phyloP scores from a whole-genome alignment of 2,329 filamentous ascomycete genomes.

The Nigrospora oryzae region DNA sequence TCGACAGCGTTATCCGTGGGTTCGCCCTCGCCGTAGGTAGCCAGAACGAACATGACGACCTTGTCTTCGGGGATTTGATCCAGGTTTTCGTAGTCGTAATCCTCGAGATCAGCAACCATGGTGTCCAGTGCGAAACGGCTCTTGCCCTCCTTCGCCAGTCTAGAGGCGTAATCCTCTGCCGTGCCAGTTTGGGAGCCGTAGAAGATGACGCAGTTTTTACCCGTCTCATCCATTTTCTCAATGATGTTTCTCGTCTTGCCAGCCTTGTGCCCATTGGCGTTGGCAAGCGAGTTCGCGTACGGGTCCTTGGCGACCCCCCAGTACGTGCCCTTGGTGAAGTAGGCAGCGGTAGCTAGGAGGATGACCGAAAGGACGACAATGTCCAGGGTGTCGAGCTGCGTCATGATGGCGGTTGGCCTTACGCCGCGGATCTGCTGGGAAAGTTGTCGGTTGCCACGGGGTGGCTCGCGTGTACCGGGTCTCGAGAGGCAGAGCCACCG shows the following conservation, averaged over 20 bases:
- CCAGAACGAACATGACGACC: slow-evolving; percentile 87
- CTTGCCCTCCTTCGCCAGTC: slow-evolving; percentile 93
- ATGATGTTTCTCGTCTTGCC: slow-evolving; percentile 87
- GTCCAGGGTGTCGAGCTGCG: slow-evolving; percentile 93
- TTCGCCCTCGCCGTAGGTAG: slow-evolving; percentile 96
- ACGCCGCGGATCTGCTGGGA: too few species aligned
- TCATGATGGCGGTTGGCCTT: slow-evolving; percentile 49
- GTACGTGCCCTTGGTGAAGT: slow-evolving; percentile 95
- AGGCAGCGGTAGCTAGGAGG: slow-evolving; percentile 80
- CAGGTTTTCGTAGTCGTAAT: slow-evolving; percentile 94
- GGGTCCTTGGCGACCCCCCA: slow-evolving; percentile 87
- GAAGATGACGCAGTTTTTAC: slow-evolving; percentile 97
- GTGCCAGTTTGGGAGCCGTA: slow-evolving; percentile 98
- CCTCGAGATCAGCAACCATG: slow-evolving; percentile 96
- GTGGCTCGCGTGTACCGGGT: neutral
- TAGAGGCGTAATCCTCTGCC: slow-evolving; percentile 94
- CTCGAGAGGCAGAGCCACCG: neutral
- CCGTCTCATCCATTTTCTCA: slow-evolving; percentile 90
- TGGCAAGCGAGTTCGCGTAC: slow-evolving; percentile 68
- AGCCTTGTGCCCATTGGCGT: slow-evolving; percentile 61
- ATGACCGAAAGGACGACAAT: slow-evolving; percentile 81
- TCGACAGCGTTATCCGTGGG: slow-evolving; percentile 98
- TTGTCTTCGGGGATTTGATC: slow-evolving; percentile 83
- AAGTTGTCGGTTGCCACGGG: too few species aligned
- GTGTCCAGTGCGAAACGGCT: slow-evolving; percentile 94